Conservation (phyloP, 768 basidiomycete species). For the Rhodosporidiobolus sp. region DNA sequence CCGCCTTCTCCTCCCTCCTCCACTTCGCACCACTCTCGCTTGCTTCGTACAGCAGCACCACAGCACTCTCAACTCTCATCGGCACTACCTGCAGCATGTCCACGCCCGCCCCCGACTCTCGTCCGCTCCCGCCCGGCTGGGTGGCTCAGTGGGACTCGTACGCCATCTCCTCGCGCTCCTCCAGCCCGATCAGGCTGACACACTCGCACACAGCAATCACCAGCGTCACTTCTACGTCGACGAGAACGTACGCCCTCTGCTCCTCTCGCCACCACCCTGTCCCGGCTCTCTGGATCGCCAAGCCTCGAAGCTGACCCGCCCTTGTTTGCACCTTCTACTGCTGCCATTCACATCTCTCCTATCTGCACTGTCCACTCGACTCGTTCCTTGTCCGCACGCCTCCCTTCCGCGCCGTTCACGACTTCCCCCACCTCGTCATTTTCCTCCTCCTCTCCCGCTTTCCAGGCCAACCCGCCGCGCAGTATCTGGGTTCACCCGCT, state of each 20-base stretch:
- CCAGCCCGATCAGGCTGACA: background rate
- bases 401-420: too few relatives aligned
- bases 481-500: conserved; percentile 71
- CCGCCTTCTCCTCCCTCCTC: too few relatives aligned
- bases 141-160: conserved; percentile 10
- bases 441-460: background rate
- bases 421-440: background rate
- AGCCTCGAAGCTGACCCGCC: too few relatives aligned
- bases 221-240: background rate
- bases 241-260: background rate
- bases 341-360: too few relatives aligned
- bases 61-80: too few relatives aligned
- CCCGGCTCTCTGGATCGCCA: background rate
- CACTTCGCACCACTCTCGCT: too few relatives aligned
- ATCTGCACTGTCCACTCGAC: too few relatives aligned
- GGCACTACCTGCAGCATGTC: background rate
- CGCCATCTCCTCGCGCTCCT: background rate
- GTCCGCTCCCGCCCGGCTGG: conserved; percentile 30
- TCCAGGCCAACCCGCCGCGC: conserved; percentile 58
- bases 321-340: too few relatives aligned
- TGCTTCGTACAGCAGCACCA: too few relatives aligned
- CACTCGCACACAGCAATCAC: background rate
- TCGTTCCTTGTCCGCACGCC: background rate
- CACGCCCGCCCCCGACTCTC: conserved; percentile 3
- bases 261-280: too few relatives aligned